Conservation (phyloP, 2,329 filamentous ascomycete species). For the Kalaharituber pfeilii region DNA sequence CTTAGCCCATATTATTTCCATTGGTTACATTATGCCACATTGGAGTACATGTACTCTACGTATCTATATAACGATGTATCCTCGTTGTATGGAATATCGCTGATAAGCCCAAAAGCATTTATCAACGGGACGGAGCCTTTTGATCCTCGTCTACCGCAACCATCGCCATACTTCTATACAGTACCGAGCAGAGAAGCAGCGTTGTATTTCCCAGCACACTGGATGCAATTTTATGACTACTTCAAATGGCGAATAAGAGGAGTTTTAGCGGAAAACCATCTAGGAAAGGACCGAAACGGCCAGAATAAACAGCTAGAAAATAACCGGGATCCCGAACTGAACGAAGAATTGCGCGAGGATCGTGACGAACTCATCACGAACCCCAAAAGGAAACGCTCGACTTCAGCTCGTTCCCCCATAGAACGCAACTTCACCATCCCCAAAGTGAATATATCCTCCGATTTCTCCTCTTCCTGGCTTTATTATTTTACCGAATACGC, state of each 20-base stretch:
- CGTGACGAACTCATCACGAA: neutral
- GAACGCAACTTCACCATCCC: constrained; percentile 3
- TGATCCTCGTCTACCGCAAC: constrained; percentile 24
- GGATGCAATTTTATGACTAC: constrained; percentile 71
- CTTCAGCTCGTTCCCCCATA: constrained; percentile 5
- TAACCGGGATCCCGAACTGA: neutral
- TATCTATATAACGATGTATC: constrained; percentile 32
- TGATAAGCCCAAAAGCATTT: constrained; percentile 51
- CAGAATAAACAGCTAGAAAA: constrained; percentile 9
- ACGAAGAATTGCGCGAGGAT: neutral
- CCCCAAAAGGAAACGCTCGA: constrained; percentile 3
- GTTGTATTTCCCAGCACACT: constrained; percentile 69
- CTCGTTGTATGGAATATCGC: constrained; percentile 57
- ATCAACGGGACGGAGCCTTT: constrained; percentile 46
- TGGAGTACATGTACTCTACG: constrained; percentile 61
- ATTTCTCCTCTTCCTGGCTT: constrained; percentile 10
- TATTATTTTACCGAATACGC: constrained; percentile 38
- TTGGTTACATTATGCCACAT: constrained; percentile 59
- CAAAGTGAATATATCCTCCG: neutral
- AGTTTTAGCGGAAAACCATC: constrained; percentile 20
- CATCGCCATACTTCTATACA: constrained; percentile 59
- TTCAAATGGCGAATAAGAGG: constrained; percentile 37
- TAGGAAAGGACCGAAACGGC: constrained; percentile 13
- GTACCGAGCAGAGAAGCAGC: constrained; percentile 66
- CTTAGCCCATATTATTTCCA: constrained; percentile 69